phyloP scores from a whole-genome alignment of 805 yeast genomes.

The Candida methanosorbosa region DNA sequence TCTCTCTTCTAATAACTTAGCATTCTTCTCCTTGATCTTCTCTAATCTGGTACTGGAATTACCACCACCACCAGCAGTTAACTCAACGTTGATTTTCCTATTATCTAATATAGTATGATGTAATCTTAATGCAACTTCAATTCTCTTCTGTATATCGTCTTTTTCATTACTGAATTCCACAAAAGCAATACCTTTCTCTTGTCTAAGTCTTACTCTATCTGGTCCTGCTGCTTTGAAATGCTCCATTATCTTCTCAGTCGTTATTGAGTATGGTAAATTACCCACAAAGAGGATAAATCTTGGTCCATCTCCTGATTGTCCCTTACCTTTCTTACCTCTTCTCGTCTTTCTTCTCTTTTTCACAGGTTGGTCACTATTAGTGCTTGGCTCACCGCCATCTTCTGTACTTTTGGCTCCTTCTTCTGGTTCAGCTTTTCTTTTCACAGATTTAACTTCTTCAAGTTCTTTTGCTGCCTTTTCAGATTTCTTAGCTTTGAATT shows the following conservation, averaged over 20 bases:
- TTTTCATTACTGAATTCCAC: slow-evolving; percentile 62
- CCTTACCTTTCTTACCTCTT: slow-evolving; percentile 68
- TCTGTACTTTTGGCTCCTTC: slow-evolving; percentile 28
- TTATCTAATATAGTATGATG: slow-evolving; percentile 66
- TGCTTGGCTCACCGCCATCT: slow-evolving; percentile 64
- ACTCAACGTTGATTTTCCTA: slow-evolving; percentile 86
- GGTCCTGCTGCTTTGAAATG: slow-evolving; percentile 76
- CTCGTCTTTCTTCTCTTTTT: slow-evolving; percentile 68
- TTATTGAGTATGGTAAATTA: slow-evolving; percentile 68
- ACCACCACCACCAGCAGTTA: slow-evolving; percentile 98
- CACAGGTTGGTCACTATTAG: slow-evolving; percentile 25
- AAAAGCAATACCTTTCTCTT: slow-evolving; percentile 87
- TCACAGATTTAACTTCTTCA: slow-evolving; percentile 20
- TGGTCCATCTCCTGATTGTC: slow-evolving; percentile 36
- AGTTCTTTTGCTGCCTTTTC: slow-evolving; percentile 27
- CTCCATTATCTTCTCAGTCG: slow-evolving; percentile 48
- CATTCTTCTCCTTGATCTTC: slow-evolving; percentile 75
- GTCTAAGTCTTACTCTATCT: slow-evolving; percentile 66
- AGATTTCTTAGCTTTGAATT: slow-evolving; percentile 34
- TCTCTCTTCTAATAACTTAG: slow-evolving; percentile 63
- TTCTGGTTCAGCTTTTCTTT: slow-evolving; percentile 20
- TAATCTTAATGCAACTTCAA: slow-evolving; percentile 78
- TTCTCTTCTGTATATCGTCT: slow-evolving; percentile 60
- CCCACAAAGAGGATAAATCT: slow-evolving; percentile 86
- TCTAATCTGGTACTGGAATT: slow-evolving; percentile 59